These are phyloP conservation scores for Podaxis mareebaensis DNA, from an alignment of 768 basidiomycete genomes.

Conservation along the genomic window DNA sequence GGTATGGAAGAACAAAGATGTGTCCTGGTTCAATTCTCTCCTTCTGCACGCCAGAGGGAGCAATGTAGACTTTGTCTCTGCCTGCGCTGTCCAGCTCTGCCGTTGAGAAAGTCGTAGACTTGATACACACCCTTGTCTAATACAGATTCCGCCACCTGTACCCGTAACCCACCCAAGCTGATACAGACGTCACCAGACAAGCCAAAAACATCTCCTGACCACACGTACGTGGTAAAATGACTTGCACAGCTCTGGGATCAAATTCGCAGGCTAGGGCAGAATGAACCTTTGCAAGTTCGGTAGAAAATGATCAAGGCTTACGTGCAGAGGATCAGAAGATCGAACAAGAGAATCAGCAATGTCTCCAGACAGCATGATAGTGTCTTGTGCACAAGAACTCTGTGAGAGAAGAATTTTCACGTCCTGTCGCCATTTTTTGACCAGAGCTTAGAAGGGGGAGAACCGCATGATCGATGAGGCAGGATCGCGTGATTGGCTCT, in stretches of 20 bases:
- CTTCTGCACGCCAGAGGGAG: slow-evolving; percentile 90
- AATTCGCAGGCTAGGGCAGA: slow-evolving; percentile 74
- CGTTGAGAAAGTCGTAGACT: background rate
- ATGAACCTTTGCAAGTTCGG: slow-evolving; percentile 4
- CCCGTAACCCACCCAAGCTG: slow-evolving; percentile 90
- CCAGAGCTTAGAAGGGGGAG: background rate
- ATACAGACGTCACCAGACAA: slow-evolving; percentile 7
- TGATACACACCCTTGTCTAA: slow-evolving; percentile 58
- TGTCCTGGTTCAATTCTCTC: slow-evolving; percentile 82
- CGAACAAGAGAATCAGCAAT: slow-evolving; percentile 52
- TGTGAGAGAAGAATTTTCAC: background rate
- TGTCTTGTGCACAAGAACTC: background rate
- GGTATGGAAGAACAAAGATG: slow-evolving; percentile 86
- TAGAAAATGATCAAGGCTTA: slow-evolving; percentile 29
- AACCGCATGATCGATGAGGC: slow-evolving; percentile 10
- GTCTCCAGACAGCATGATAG: slow-evolving; percentile 23
- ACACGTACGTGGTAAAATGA: slow-evolving; percentile 66
- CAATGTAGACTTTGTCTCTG: slow-evolving; percentile 81
- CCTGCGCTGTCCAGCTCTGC: background rate
- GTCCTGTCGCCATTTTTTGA: background rate
- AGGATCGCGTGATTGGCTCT: slow-evolving; percentile 5
- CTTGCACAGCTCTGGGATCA: slow-evolving; percentile 83
- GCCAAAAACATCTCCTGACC: background rate
- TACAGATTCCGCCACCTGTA: slow-evolving; percentile 81
- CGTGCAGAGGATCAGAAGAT: slow-evolving; percentile 65